A percentile compares a stretch with the other conserved stretches of the same genome.
Evolutionary conservation across 768 basidiomycete genomes (phyloP).

Genomic region (Suillus sp.): DNA sequence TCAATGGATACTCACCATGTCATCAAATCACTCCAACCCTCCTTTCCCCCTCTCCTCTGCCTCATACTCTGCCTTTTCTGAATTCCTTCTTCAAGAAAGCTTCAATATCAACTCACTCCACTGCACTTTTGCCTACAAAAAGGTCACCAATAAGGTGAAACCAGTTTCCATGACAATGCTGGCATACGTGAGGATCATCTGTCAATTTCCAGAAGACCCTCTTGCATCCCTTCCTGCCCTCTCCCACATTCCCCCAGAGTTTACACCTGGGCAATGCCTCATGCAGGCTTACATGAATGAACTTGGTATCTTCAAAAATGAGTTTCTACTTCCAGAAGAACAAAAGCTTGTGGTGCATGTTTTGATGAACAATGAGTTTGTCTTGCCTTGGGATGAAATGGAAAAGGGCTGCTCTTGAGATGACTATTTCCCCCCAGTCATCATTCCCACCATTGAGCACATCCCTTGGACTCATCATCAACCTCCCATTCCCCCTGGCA

Average conservation of each 20-base stretch:
- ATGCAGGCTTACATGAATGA: too few species aligned
- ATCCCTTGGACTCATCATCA: constrained; percentile 33
- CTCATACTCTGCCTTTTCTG: too few species aligned
- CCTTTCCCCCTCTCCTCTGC: too few species aligned
- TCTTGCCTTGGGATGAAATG: constrained; percentile 40
- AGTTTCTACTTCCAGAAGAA: constrained; percentile 12
- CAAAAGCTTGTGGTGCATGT: constrained; percentile 19
- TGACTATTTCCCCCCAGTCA: constrained; percentile 35
- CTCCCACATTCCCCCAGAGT: too few species aligned
- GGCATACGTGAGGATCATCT: constrained; percentile 33
- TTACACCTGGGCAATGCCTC: too few species aligned
- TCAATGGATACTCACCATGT: too few species aligned
- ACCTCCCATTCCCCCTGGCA: constrained; percentile 32
- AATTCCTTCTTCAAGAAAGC: not conserved
- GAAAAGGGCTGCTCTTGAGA: constrained; percentile 36
- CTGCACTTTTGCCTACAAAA: constrained; percentile 31
- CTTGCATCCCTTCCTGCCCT: too few species aligned
- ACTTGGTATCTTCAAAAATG: not conserved
- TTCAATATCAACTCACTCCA: not conserved
- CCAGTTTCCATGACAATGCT: constrained; percentile 17
- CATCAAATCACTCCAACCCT: too few species aligned
- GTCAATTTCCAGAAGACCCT: constrained; percentile 37
- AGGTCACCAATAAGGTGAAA: constrained; percentile 26
- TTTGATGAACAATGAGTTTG: constrained; percentile 33
- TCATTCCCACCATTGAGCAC: constrained; percentile 37